These are phyloP conservation scores for Trypanosoma lewisi DNA, from an alignment of 208 protist species.

Conservation along the genomic window DNA sequence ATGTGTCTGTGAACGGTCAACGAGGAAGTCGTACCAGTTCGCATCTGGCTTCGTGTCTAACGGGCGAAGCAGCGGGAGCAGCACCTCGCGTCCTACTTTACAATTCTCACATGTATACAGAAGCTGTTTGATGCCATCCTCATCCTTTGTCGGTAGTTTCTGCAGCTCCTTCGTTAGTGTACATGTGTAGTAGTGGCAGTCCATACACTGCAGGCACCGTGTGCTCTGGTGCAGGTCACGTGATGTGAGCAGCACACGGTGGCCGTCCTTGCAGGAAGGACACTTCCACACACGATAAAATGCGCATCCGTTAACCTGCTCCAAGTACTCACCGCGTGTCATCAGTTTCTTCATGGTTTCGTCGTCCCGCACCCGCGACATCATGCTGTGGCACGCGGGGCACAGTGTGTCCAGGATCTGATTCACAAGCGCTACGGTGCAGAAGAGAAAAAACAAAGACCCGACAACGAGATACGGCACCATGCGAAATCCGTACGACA, in stretches of 20 bases:
- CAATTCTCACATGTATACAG: constrained; percentile 83
- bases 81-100: constrained; percentile 62
- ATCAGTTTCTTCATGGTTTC: constrained; percentile 55
- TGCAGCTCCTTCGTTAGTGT: constrained; percentile 67
- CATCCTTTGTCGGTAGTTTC: constrained; percentile 74
- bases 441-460: constrained; percentile 55
- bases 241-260: constrained; percentile 58
- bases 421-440: constrained; percentile 55
- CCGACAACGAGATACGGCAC: constrained; percentile 66
- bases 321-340: constrained; percentile 72
- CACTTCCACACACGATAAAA: constrained; percentile 86
- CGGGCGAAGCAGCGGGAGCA: constrained; percentile 72
- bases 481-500: constrained; percentile 53
- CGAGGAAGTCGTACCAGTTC: constrained; percentile 80
- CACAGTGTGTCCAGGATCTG: constrained; percentile 80
- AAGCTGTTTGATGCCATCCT: constrained; percentile 79
- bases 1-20: constrained; percentile 58
- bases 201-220: constrained; percentile 79
- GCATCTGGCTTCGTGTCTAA: constrained; percentile 64
- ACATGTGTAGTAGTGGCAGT: constrained; percentile 88
- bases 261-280: constrained; percentile 49
- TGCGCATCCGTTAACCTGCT: constrained; percentile 72
- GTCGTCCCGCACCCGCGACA: constrained; percentile 77
- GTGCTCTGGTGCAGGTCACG: constrained; percentile 82
- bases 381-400: constrained; percentile 61